Base-by-base conservation (phyloP, 1,284 basidiomycete species). In the Peniophora sp. region DNA sequence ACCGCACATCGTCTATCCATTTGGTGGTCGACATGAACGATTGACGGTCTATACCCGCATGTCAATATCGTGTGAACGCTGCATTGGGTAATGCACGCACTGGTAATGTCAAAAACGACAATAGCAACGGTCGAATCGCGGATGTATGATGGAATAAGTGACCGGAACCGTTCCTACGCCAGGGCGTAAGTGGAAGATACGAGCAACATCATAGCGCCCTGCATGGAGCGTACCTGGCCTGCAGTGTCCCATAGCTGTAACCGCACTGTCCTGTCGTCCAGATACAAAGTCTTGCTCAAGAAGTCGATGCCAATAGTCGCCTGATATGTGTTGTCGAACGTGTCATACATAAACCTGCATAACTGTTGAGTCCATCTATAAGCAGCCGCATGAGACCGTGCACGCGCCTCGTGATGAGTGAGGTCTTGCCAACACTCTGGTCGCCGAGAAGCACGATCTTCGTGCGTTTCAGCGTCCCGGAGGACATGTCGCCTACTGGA, bases 241-340 rank as follows among this genome's bases (percentile, higher is more conserved):
- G 97, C 96, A 53, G 97, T 99, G 69, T 99, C 97, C 95, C 95
- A 99, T 9, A 99, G 75, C 67, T 99, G 97, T 69, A 99, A 71
- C 63, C 97, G 81, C 47, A 99, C 96, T 2, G 97, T 99, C 61
- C 97, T 77, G 73, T 99, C 97, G 66, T 99, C 97, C 53, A 99
- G 80, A 70, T 99, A 99, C 93, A 99, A 97, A 0, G 97, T 99
- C 78, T 99, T 99, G 72, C 92, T 96, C 67, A 99, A 74, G 68
- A 99, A 99, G 74, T 99, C 97, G 69, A 98, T 99, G 56, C 97
- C 97, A 65, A 99, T 99, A 12, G 97, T 99, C 12, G 97, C 97
- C 70, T 99, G 97, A 69, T 99, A 99, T 45, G 96, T 99, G 70
- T 97, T 97, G 76, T 99, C 97, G 68, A 99, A 99, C 0, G 97